These are phyloP conservation scores for Lizanozyma gosingica DNA, from an alignment of 1,139 yeast species.

Conservation along the genomic window DNA sequence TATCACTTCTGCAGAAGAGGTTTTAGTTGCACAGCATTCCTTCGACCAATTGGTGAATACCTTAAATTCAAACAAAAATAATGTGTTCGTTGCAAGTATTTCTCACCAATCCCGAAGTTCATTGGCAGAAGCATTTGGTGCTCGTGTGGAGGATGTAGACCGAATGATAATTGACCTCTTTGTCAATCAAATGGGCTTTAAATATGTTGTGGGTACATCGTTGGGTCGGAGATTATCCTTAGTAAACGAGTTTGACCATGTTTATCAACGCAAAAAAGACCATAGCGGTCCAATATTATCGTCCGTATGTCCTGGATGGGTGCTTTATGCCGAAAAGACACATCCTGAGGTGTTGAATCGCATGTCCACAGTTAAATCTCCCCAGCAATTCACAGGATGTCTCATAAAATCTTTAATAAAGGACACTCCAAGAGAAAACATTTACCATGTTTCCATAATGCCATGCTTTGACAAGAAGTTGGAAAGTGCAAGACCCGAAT, in stretches of 20 bases:
- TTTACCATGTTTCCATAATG: constrained; percentile 84
- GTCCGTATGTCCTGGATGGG: constrained; percentile 94
- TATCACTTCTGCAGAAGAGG: constrained; percentile 93
- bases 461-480: constrained; percentile 96
- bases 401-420: constrained; percentile 49
- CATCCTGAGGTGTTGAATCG: constrained; percentile 73
- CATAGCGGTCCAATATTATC: constrained; percentile 41
- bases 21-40: constrained; percentile 82
- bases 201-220: constrained; percentile 75
- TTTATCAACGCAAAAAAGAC: constrained; percentile 20
- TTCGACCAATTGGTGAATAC: constrained; percentile 68
- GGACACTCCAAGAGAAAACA: constrained; percentile 22
- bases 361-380: constrained; percentile 63
- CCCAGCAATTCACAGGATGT: constrained; percentile 89
- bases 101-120: constrained; percentile 86
- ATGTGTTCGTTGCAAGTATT: constrained; percentile 62
- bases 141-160: constrained; percentile 52
- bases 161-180: constrained; percentile 50
- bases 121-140: constrained; percentile 57
- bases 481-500: constrained; percentile 85
- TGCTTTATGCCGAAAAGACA: constrained; percentile 89
- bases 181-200: constrained; percentile 54
- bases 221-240: constrained; percentile 69
- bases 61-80: constrained; percentile 26
- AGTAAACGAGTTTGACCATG: constrained; percentile 47